Base-by-base conservation (phyloP, 371 early-diverging fungal species). In the Fennellomyces sp. region DNA sequence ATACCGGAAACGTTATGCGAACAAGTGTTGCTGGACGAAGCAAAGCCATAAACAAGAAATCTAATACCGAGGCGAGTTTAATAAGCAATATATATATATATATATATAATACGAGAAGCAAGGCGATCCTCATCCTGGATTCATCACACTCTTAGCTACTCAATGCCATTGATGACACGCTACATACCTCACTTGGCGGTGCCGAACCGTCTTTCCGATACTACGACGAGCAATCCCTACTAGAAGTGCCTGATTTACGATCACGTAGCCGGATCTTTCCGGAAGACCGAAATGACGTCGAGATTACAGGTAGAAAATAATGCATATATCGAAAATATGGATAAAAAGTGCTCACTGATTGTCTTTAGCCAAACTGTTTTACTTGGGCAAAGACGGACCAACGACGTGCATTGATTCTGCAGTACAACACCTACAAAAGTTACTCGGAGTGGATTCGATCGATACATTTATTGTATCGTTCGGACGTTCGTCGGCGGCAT, bases 1-100 rank as follows among this genome's bases (percentile, higher is more conserved):
- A 73, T 61, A 82, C 85, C 5, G 85, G 81, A 12, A 85, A 85
- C 61, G 77, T 79, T 5, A 80, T 85, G 76, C 73, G 72, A 25
- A 80, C 77, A 5, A 74, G 80, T 11, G 71, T 76, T 12, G 72
- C 76, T 3, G 70, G 72, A 25, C 60, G 61, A 57, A 48, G 55
- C 38, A 63, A 76, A 56, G 53, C 60, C 10, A 49, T 70, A 35
- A 57, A 63, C 30, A 75, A 74, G 53, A 82, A 80, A 53, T 75
- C 82, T n/a, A 81, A 82, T 45, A 69, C 71, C 59, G 85, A 85
- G 80, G 85, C 80, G 68, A 50, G 57, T 51, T 54, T 48, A 21
- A 23, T 7, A 28, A 21, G 30, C 25, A 39, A 56, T 47, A 21
- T 12, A 29, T 26, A 56, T 13, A 27, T n/a, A 33, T 21, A 52